Evolutionary conservation across 495 filamentous ascomycete genomes (phyloP).

Genomic region (Chaetomium fimeti): DNA sequence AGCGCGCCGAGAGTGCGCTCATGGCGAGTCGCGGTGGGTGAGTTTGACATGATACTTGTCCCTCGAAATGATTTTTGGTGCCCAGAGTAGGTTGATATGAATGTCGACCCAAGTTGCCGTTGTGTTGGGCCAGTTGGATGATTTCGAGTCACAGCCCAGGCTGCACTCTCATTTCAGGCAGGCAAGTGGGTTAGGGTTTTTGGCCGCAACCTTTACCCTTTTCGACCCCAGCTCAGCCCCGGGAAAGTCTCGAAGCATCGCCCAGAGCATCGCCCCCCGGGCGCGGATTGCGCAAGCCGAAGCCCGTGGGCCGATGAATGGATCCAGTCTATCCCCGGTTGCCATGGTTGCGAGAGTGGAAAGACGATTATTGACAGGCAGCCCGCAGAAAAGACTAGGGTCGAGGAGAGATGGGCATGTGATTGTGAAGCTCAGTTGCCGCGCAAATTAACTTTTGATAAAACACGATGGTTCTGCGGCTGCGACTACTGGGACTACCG

Average conservation of each 20-base stretch:
- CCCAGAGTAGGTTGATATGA: background rate
- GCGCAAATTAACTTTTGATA: background rate
- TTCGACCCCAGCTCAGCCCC: background rate
- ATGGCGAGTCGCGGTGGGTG: constrained; percentile 7
- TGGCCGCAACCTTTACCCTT: background rate
- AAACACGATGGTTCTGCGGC: background rate
- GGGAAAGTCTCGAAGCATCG: too few relatives aligned
- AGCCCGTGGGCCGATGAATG: too few relatives aligned
- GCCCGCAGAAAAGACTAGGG: too few relatives aligned
- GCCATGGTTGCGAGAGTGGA: background rate
- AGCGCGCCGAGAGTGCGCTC: constrained; percentile 34
- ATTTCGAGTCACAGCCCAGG: background rate
- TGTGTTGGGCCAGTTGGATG: too few relatives aligned
- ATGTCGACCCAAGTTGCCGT: background rate
- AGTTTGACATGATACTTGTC: constrained; percentile 15
- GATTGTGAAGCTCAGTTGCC: background rate
- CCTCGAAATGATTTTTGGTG: too few relatives aligned
- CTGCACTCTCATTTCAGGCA: background rate
- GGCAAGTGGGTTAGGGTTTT: background rate
- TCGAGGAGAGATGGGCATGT: too few relatives aligned
- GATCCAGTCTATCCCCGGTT: background rate
- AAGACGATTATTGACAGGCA: background rate
- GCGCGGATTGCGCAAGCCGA: too few relatives aligned
- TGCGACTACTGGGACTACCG: background rate
- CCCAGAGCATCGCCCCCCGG: too few relatives aligned